Evolutionary conservation across 2,329 filamentous ascomycete species (phyloP).

Genomic region (Colletotrichum sidae): DNA sequence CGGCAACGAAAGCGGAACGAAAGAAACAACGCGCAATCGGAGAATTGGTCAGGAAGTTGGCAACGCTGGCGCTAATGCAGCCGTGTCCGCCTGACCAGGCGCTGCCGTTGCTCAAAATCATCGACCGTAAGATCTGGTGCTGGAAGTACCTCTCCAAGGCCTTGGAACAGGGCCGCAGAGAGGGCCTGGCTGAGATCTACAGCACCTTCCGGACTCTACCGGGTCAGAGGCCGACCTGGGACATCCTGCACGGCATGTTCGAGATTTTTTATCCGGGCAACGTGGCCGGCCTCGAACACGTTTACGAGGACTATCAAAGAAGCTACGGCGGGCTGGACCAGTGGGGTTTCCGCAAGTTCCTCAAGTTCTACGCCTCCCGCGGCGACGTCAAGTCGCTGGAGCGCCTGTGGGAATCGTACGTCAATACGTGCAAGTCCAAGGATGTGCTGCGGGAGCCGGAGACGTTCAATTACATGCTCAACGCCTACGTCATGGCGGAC

Average conservation of each 20-base stretch:
- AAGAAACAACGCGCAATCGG: conserved; percentile 33
- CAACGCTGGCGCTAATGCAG: conserved; percentile 45
- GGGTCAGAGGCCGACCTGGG: conserved; percentile 48
- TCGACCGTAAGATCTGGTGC: conserved; percentile 54
- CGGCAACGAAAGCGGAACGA: neutral
- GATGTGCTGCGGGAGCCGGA: conserved; percentile 48
- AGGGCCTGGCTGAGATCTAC: conserved; percentile 57
- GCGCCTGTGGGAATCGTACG: conserved; percentile 58
- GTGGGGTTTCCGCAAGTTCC: conserved; percentile 60
- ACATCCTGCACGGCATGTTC: conserved; percentile 59
- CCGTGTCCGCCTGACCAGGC: conserved; percentile 50
- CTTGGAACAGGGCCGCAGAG: conserved; percentile 43
- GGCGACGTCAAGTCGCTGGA: conserved; percentile 61
- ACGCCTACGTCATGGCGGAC: conserved; percentile 77
- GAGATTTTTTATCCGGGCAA: conserved; percentile 53
- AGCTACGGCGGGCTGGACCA: conserved; percentile 53
- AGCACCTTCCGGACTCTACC: conserved; percentile 57
- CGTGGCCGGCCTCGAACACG: conserved; percentile 55
- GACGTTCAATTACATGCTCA: conserved; percentile 70
- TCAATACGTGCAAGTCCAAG: conserved; percentile 46
- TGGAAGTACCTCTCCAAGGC: conserved; percentile 55
- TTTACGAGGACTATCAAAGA: conserved; percentile 62
- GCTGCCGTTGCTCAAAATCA: conserved; percentile 52
- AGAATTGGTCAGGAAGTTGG: conserved; percentile 46
- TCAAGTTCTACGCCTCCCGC: conserved; percentile 59